phyloP scores from a whole-genome alignment of 495 filamentous ascomycete species.

The Xylaria acuta region DNA sequence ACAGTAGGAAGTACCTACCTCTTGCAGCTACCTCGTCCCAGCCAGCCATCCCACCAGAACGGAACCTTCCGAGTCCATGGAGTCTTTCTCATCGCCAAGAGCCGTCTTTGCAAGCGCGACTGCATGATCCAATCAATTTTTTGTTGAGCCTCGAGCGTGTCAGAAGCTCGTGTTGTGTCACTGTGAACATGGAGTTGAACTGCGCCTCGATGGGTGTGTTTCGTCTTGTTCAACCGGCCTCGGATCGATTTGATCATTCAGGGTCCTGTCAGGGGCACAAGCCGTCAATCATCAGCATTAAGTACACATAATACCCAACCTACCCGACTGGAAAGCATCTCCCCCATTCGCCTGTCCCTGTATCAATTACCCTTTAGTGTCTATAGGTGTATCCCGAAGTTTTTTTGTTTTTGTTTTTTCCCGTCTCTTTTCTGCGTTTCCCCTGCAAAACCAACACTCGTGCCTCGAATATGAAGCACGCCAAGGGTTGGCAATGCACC shows the following conservation, averaged over 20 bases:
- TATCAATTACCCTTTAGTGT: not conserved
- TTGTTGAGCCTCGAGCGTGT: constrained; percentile 4
- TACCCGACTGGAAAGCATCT: not conserved
- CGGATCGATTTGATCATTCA: constrained; percentile 3
- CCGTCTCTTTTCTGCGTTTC: not conserved
- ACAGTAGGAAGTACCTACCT: too few species aligned
- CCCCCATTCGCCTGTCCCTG: not conserved
- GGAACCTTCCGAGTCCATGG: not conserved
- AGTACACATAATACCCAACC: too few species aligned
- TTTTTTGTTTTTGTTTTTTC: not conserved
- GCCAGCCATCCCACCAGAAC: not conserved
- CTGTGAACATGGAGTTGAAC: not conserved
- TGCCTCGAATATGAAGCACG: not conserved
- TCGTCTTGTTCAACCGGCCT: constrained; percentile 15
- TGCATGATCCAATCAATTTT: constrained; percentile 14
- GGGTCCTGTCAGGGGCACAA: not conserved
- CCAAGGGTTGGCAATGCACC: not conserved
- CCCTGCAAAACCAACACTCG: not conserved
- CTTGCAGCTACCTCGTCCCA: too few species aligned
- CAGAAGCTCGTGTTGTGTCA: constrained; percentile 11
- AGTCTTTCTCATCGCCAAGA: not conserved
- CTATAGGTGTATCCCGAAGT: not conserved
- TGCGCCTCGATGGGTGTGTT: constrained; percentile 20
- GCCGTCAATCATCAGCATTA: too few species aligned
- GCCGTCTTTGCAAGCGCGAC: not conserved